Conservation (phyloP, 2,329 filamentous ascomycete genomes). For the Ascochyta rabiei region DNA sequence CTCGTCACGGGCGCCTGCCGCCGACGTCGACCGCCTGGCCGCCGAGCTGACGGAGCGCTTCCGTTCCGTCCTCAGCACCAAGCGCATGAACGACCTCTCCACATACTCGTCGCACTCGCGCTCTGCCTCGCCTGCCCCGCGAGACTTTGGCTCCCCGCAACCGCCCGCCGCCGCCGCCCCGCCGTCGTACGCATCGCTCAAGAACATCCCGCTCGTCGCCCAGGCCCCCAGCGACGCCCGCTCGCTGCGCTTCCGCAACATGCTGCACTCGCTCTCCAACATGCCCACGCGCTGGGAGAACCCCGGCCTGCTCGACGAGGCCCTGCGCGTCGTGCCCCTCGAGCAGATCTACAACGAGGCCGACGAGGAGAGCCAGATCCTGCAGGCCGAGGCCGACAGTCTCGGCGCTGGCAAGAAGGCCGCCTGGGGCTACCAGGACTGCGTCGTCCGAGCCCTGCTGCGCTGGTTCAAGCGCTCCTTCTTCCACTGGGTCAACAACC, state of each 20-base stretch:
- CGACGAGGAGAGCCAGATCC: constrained; percentile 88
- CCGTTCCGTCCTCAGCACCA: constrained; percentile 83
- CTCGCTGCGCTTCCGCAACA: constrained; percentile 63
- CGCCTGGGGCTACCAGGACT: constrained; percentile 98
- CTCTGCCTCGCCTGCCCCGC: constrained; percentile 63
- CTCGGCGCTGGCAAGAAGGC: constrained; percentile 79
- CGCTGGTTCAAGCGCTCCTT: constrained; percentile 97
- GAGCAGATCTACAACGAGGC: constrained; percentile 93
- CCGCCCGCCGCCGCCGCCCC: constrained; percentile 47
- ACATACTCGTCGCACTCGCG: constrained; percentile 65
- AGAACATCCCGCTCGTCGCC: constrained; percentile 72
- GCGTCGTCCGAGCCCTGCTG: constrained; percentile 85
- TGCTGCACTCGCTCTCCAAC: constrained; percentile 82
- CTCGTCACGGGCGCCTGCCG: constrained; percentile 35
- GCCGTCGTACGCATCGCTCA: constrained; percentile 66
- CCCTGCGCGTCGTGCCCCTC: constrained; percentile 81
- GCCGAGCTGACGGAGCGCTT: constrained; percentile 82
- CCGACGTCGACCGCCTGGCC: constrained; percentile 57
- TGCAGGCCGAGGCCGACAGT: constrained; percentile 86
- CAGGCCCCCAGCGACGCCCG: constrained; percentile 67
- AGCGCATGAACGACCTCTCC: constrained; percentile 79
- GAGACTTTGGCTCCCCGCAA: constrained; percentile 54
- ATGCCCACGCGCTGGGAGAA: constrained; percentile 97
- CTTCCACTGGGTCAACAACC: constrained; percentile 97
- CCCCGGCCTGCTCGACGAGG: constrained; percentile 90